Evolutionary conservation across 2,329 filamentous ascomycete species (phyloP), one percentile per base, ranked within the genome.

Genomic region (Daldinia sp.): DNA sequence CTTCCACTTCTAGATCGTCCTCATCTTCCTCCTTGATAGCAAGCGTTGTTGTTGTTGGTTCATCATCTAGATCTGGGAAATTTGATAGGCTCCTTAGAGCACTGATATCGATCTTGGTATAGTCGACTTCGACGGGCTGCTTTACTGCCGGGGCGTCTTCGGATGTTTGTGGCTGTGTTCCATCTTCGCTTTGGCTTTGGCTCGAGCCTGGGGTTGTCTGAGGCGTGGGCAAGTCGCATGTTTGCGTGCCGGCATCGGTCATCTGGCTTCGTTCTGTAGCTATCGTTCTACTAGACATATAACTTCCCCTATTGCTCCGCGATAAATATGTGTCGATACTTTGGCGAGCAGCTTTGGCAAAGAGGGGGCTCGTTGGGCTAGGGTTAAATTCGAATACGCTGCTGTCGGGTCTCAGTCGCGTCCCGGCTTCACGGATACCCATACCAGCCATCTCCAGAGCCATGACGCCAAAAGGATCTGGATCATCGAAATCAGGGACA

Each of bases 401-500:
- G 82, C 91, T 93, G 26, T 88, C 85, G 2, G 94, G 93, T 62
- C 93, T 86, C 60, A 88, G 84, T 56, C 89, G 88, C 2, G 90
- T 91, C 37, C 93, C 94, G n/a, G 94, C 94, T 81, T 98, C 94
- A 59, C 92, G 88, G 72, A 98, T 96, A 74, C 95, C 93, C 63
- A 98, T 83, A 2, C 95, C 95, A 68, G 94, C 92, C 83, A 93
- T 91, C 77, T 97, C 93, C n/a, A 98, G 82, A 6, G 95, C 94
- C 71, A 94, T 87, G 28, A 98, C 92, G 26, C 95, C 95, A 76
- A 93, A 98, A 0, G 95, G 95, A 78, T 98, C 95, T 0, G 94
- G 94, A 74, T 98, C 95, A 61, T 94, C 89, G 3, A 84, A 81
- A 70, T 91, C 89, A 0, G 93, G 94, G 15, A 97, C 84, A 1